phyloP scores from a whole-genome alignment of 805 yeast genomes.

The Blastobotrys chiropterorum region DNA sequence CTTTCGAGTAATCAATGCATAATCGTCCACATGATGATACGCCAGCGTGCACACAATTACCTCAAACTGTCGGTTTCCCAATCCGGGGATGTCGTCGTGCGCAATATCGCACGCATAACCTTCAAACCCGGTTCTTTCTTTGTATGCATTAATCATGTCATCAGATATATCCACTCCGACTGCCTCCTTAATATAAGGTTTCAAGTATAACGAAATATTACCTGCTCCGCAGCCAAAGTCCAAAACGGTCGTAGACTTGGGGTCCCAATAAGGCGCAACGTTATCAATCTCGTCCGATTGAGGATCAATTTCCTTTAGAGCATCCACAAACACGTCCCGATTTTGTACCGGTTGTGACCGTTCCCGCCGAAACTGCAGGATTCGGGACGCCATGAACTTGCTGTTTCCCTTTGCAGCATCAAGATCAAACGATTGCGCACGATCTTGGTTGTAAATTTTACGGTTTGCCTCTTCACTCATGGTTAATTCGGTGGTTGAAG shows the following conservation, averaged over 20 bases:
- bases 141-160: background rate
- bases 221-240: slow-evolving; percentile 2
- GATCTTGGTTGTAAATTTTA: background rate
- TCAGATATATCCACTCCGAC: slow-evolving; percentile 1
- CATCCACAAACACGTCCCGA: background rate
- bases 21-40: background rate
- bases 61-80: background rate
- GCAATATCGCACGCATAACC: background rate
- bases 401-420: background rate
- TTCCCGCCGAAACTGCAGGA: background rate
- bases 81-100: background rate
- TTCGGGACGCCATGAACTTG: background rate
- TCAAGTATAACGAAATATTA: background rate
- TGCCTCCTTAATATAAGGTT: background rate
- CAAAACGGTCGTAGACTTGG: background rate
- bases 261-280: slow-evolving; percentile 10
- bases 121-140: background rate
- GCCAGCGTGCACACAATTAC: background rate
- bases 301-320: background rate
- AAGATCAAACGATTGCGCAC: background rate
- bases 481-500: background rate
- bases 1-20: background rate
- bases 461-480: background rate
- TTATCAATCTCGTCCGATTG: background rate
- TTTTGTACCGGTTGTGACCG: background rate